Conservation (phyloP, 176 grass and related monocot genomes). For the Cocos nucifera region DNA sequence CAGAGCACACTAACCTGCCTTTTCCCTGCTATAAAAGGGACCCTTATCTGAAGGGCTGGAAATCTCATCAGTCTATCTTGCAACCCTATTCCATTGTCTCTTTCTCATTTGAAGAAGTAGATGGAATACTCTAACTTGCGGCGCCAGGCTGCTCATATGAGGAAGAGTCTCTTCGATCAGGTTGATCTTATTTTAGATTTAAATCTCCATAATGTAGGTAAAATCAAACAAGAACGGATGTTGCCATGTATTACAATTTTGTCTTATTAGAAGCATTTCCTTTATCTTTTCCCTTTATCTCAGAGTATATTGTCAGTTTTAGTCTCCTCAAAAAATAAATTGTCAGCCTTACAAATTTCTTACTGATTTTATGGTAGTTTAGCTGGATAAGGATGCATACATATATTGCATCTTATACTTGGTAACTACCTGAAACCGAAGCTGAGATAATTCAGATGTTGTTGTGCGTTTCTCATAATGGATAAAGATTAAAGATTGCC, state of each 20-base stretch:
- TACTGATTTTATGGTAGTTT: too few species aligned
- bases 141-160: constrained; percentile 66
- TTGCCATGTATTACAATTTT: not conserved
- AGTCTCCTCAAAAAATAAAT: too few species aligned
- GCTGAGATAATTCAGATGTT: too few species aligned
- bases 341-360: too few species aligned
- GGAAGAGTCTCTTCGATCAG: constrained; percentile 93
- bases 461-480: too few species aligned
- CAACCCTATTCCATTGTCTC: constrained; percentile 16
- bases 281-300: too few species aligned
- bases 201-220: constrained; percentile 13
- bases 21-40: constrained; percentile 52
- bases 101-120: constrained; percentile 31
- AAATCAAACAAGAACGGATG: not conserved
- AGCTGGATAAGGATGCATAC: too few species aligned
- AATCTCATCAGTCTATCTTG: constrained; percentile 21
- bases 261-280: too few species aligned
- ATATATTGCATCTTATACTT: too few species aligned
- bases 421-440: too few species aligned
- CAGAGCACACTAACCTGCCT: constrained; percentile 23
- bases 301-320: too few species aligned
- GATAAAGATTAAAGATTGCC: too few species aligned
- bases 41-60: constrained; percentile 8
- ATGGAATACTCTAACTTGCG: constrained; percentile 74
- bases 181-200: constrained; percentile 24